These are phyloP conservation scores for Globisporangium acanthophoron DNA, from an alignment of 352 stramenopile genomes.

Conservation along the genomic window DNA sequence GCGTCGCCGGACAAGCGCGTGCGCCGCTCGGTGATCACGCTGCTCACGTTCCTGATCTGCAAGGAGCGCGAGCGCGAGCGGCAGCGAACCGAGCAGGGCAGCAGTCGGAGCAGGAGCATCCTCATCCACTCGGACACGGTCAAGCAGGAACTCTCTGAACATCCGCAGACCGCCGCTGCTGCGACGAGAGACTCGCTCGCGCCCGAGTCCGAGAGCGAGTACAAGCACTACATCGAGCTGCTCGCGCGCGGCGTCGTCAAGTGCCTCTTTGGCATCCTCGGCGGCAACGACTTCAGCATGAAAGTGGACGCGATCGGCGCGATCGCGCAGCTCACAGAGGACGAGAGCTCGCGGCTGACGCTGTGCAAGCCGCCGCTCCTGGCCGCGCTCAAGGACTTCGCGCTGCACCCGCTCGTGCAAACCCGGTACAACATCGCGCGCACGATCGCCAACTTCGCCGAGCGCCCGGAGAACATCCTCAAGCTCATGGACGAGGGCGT, in stretches of 20 bases:
- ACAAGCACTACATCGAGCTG: slow-evolving; percentile 71
- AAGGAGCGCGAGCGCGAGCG: slow-evolving; percentile 42
- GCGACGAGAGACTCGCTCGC: neutral
- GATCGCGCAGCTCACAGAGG: slow-evolving; percentile 60
- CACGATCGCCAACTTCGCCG: slow-evolving; percentile 75
- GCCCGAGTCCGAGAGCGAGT: slow-evolving; percentile 27
- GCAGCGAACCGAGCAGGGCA: neutral
- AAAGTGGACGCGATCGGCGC: slow-evolving; percentile 64
- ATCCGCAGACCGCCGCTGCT: neutral
- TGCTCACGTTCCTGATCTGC: slow-evolving; percentile 57
- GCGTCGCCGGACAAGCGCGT: slow-evolving; percentile 58
- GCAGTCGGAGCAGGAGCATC: neutral
- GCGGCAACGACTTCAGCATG: slow-evolving; percentile 64
- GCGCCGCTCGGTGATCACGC: slow-evolving; percentile 44
- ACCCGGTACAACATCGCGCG: slow-evolving; percentile 58
- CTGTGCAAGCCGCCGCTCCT: slow-evolving; percentile 68
- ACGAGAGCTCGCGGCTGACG: slow-evolving; percentile 54
- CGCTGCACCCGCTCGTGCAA: slow-evolving; percentile 52
- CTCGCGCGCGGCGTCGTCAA: slow-evolving; percentile 65
- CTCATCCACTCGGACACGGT: slow-evolving; percentile 13
- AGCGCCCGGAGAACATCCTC: slow-evolving; percentile 60
- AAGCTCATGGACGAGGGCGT: slow-evolving; percentile 70
- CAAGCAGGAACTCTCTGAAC: slow-evolving; percentile 10
- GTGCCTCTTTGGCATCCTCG: slow-evolving; percentile 62
- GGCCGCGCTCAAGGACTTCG: slow-evolving; percentile 50